These are phyloP conservation scores for Morella rubra DNA, from an alignment of 306 rosid genomes.

Conservation along the genomic window DNA sequence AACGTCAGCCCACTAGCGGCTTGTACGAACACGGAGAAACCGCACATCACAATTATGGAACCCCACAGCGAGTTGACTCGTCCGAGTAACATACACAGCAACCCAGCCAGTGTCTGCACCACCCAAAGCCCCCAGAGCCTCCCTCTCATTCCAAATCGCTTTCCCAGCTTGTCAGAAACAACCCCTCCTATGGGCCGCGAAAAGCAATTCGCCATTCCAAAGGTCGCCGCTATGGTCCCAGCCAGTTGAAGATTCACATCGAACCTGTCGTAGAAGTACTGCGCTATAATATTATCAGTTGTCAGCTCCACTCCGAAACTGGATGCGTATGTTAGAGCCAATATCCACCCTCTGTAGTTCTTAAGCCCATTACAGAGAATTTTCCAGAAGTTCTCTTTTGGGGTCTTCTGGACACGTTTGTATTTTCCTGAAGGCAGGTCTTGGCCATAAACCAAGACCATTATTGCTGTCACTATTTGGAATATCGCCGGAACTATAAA, in stretches of 20 bases:
- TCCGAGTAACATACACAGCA: constrained; percentile 48
- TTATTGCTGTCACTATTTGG: constrained; percentile 36
- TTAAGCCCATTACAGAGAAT: constrained; percentile 31
- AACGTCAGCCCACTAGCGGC: too few species aligned
- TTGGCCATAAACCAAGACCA: constrained; percentile 48
- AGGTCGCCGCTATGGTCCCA: constrained; percentile 55
- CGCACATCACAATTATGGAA: constrained; percentile 45
- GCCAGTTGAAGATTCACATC: constrained; percentile 42
- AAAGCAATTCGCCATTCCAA: constrained; percentile 54
- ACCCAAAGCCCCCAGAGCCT: constrained; percentile 58
- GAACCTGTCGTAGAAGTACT: constrained; percentile 56
- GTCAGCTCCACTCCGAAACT: constrained; percentile 59
- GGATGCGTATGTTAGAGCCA: constrained; percentile 42
- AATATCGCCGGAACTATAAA: constrained; percentile 45
- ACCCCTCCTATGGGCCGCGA: constrained; percentile 57
- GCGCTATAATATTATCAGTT: constrained; percentile 50
- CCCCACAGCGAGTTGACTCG: constrained; percentile 46
- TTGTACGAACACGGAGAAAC: too few species aligned
- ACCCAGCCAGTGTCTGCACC: constrained; percentile 46
- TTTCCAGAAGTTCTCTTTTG: neutral
- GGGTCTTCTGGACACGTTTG: neutral
- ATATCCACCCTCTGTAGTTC: constrained; percentile 60
- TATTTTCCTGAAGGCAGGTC: constrained; percentile 34
- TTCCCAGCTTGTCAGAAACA: constrained; percentile 48
- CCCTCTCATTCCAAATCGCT: constrained; percentile 56